These are phyloP conservation scores for Novymonas esmeraldas DNA, from an alignment of 208 protist genomes.

Conservation along the genomic window DNA sequence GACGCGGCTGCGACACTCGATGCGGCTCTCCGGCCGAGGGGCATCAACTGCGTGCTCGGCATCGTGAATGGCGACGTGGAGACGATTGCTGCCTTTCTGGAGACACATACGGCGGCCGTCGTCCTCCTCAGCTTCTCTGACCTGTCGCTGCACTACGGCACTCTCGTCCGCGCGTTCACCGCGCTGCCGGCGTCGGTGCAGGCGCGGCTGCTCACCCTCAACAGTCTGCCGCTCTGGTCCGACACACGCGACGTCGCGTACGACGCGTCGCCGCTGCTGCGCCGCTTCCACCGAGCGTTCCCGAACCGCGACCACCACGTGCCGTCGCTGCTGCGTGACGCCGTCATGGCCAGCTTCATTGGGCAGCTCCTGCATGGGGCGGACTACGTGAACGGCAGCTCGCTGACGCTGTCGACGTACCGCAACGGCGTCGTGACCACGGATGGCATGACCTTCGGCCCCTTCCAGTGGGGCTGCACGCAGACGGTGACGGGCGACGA, in stretches of 20 bases:
- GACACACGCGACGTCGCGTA: constrained; percentile 17
- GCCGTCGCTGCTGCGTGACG: neutral
- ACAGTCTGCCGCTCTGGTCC: constrained; percentile 51
- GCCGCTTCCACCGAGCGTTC: constrained; percentile 20
- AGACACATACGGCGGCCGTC: constrained; percentile 5
- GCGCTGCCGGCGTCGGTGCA: constrained; percentile 12
- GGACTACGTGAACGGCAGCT: neutral
- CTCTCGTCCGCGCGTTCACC: constrained; percentile 21
- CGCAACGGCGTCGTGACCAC: neutral
- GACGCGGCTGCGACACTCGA: neutral
- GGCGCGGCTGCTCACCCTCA: constrained; percentile 36
- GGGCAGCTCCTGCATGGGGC: constrained; percentile 4
- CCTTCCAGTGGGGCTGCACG: constrained; percentile 4
- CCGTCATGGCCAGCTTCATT: neutral
- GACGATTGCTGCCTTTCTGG: constrained; percentile 25
- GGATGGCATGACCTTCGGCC: neutral
- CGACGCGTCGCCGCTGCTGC: constrained; percentile 5
- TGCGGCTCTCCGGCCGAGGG: neutral
- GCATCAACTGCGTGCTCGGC: constrained; percentile 11
- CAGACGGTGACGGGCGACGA: neutral
- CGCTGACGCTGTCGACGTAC: neutral
- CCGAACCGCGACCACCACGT: neutral
- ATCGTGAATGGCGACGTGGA: constrained; percentile 14
- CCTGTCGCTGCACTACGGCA: constrained; percentile 32
- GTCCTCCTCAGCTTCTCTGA: constrained; percentile 45